Evolutionary conservation across 257 asterid genomes (phyloP).

Genomic region (Henckelia pumila): DNA sequence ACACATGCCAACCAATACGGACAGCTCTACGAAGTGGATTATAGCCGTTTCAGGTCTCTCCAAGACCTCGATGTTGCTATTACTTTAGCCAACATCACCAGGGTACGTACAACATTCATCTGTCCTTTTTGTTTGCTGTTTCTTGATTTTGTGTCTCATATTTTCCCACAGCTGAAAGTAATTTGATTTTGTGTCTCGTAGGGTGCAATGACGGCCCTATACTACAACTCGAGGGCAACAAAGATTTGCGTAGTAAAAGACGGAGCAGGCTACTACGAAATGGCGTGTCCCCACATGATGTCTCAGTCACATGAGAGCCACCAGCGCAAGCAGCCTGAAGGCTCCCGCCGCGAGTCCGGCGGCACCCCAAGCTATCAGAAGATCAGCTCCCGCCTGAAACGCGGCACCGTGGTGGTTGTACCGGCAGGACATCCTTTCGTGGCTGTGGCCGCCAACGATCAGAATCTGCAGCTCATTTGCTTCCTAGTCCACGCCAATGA

Average conservation of each 20-base stretch:
- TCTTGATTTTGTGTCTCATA: not conserved
- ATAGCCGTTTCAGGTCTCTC: conserved; percentile 31
- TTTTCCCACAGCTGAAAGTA: not conserved
- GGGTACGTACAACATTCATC: conserved; percentile 28
- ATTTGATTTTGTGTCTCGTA: conserved; percentile 7
- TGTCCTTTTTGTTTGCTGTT: not conserved
- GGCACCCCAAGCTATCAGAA: conserved; percentile 35
- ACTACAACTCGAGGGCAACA: conserved; percentile 53
- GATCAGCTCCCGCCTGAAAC: conserved; percentile 37
- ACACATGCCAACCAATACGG: conserved; percentile 51
- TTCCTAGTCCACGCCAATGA: conserved; percentile 45
- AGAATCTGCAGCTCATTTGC: conserved; percentile 49
- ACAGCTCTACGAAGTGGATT: conserved; percentile 43
- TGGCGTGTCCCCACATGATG: conserved; percentile 69
- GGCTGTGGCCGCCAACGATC: conserved; percentile 46
- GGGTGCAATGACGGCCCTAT: conserved; percentile 66
- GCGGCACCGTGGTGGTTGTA: conserved; percentile 47
- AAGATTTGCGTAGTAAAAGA: conserved; percentile 34
- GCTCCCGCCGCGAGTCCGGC: not conserved
- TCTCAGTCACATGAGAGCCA: conserved; percentile 19
- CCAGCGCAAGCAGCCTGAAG: not conserved
- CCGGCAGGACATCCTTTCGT: conserved; percentile 80
- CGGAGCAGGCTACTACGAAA: conserved; percentile 68
- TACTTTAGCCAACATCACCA: conserved; percentile 45
- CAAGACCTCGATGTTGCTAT: conserved; percentile 46